phyloP scores from a whole-genome alignment of 2,329 filamentous ascomycete genomes.

The Verticillium klebahnii region DNA sequence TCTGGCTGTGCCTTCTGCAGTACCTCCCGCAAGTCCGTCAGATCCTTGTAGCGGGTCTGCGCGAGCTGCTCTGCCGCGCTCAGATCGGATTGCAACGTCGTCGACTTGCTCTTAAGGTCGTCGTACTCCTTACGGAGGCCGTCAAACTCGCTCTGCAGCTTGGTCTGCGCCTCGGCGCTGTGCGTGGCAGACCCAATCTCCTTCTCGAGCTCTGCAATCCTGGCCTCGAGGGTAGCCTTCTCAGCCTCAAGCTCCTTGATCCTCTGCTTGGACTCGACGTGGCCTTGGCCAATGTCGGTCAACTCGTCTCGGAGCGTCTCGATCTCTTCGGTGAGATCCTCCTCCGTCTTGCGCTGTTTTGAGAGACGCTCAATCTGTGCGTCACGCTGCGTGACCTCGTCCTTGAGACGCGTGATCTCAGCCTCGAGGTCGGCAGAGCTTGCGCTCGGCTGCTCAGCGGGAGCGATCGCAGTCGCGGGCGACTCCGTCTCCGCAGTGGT shows the following conservation, averaged over 20 bases:
- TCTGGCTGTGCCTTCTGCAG: conserved; percentile 85
- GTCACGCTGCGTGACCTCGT: conserved; percentile 60
- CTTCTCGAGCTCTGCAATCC: conserved; percentile 64
- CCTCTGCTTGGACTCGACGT: conserved; percentile 77
- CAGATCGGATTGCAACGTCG: conserved; percentile 74
- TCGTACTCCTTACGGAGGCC: conserved; percentile 52
- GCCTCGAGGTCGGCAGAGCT: conserved; percentile 36
- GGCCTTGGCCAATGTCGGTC: conserved; percentile 72
- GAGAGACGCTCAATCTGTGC: conserved; percentile 67
- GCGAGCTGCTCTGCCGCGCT: conserved; percentile 83
- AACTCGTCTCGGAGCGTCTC: conserved; percentile 78
- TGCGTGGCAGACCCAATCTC: conserved; percentile 48
- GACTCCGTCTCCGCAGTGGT: conserved; percentile 30
- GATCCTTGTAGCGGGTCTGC: conserved; percentile 80
- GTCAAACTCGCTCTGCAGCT: conserved; percentile 58
- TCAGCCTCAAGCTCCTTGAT: conserved; percentile 67
- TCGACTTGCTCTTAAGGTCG: conserved; percentile 65
- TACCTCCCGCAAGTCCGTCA: conserved; percentile 73
- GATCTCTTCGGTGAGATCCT: conserved; percentile 79
- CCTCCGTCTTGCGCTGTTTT: conserved; percentile 68
- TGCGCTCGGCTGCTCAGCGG: conserved; percentile 15
- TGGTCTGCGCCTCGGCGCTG: conserved; percentile 35
- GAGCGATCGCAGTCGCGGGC: conserved; percentile 20
- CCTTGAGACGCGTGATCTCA: conserved; percentile 46
- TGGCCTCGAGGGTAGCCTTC: conserved; percentile 60